Conservation (phyloP, 208 protist species). For the Wallacemonas rigidus region DNA sequence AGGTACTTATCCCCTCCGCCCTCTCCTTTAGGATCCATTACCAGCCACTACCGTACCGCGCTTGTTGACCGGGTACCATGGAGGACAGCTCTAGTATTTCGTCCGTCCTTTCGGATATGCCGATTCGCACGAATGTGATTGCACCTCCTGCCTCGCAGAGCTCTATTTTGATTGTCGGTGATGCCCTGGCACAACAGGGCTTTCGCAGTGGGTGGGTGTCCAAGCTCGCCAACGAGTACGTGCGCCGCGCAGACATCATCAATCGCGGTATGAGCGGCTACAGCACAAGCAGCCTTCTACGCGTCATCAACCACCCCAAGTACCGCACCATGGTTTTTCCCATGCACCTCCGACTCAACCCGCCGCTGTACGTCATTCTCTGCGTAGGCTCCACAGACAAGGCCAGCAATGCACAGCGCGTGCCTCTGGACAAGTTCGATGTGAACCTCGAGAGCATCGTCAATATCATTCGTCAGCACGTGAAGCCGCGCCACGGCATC, state of each 20-base stretch:
- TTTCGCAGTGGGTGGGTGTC: constrained; percentile 32
- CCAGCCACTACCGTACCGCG: background rate
- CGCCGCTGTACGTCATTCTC: constrained; percentile 41
- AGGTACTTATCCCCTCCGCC: too few relatives aligned
- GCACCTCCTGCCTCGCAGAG: constrained; percentile 16
- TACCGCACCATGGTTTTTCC: constrained; percentile 27
- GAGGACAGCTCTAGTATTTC: constrained; percentile 4
- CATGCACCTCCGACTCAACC: constrained; percentile 21
- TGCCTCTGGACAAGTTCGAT: constrained; percentile 36
- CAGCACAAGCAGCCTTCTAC: constrained; percentile 10
- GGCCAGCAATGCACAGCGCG: constrained; percentile 22
- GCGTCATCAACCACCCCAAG: constrained; percentile 21
- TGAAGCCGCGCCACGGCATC: constrained; percentile 34
- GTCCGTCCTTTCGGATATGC: constrained; percentile 4
- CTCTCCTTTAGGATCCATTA: background rate
- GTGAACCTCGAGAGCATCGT: constrained; percentile 36
- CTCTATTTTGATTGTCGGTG: constrained; percentile 39
- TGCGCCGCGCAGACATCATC: constrained; percentile 42
- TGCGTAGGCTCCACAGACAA: constrained; percentile 44
- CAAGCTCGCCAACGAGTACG: constrained; percentile 36
- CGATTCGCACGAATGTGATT: constrained; percentile 15
- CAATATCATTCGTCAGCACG: constrained; percentile 24
- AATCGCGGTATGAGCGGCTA: constrained; percentile 10
- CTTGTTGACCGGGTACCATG: background rate
- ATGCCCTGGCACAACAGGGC: constrained; percentile 44